A percentile compares a stretch with the other conserved stretches of the same genome.
Evolutionary conservation across 345 rosid species (phyloP).

Genomic region (Syzygium aqueum): DNA sequence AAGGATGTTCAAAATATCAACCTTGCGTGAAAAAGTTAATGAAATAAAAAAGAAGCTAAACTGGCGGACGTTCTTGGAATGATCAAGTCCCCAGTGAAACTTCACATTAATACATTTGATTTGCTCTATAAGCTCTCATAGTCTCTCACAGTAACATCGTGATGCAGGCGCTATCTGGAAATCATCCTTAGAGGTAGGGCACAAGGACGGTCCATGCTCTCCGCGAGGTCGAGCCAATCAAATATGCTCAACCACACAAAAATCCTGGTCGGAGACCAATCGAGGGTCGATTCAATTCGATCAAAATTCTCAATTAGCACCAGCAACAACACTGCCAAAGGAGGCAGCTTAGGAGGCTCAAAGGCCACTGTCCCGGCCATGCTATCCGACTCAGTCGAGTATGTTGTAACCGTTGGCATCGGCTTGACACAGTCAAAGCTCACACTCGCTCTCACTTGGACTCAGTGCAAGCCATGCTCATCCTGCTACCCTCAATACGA

Average conservation of each 20-base stretch:
- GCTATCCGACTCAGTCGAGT: neutral
- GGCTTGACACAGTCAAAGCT: neutral
- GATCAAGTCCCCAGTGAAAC: neutral
- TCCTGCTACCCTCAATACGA: neutral
- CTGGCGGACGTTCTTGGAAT: neutral
- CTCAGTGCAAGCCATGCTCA: neutral
- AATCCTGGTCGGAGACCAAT: neutral
- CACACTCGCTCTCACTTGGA: neutral
- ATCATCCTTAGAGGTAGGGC: neutral
- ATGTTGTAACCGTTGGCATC: neutral
- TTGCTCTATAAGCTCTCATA: neutral
- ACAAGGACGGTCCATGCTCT: neutral
- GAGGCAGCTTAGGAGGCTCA: neutral
- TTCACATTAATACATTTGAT: neutral
- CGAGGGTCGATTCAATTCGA: neutral
- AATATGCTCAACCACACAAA: neutral
- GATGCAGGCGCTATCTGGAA: neutral
- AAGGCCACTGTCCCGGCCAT: neutral
- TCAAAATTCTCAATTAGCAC: neutral
- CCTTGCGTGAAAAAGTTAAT: neutral
- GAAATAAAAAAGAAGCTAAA: neutral
- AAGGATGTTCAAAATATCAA: neutral
- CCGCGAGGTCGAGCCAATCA: neutral
- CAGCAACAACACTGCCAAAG: neutral
- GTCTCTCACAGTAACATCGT: neutral